phyloP scores from a whole-genome alignment of 805 yeast species.

The Nakazawaea laoshanensis region DNA sequence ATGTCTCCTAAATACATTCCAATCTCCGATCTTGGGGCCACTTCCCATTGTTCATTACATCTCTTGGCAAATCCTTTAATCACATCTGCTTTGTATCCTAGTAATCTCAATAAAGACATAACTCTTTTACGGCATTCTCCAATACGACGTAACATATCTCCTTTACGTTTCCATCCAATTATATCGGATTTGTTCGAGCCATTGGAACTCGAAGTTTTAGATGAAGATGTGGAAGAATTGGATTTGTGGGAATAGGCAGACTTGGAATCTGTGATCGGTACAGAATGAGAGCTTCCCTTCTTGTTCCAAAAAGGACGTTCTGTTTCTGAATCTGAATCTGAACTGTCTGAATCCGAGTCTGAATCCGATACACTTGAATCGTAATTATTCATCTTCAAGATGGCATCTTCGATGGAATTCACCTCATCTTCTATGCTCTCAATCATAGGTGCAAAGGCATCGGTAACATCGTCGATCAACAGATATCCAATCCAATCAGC shows the following conservation, averaged over 20 bases:
- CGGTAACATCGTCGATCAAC: constrained; percentile 91
- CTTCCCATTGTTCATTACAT: constrained; percentile 78
- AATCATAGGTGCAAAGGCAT: constrained; percentile 95
- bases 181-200: constrained; percentile 31
- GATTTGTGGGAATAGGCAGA: constrained; percentile 15
- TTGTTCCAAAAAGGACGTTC: constrained; percentile 20
- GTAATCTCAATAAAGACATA: constrained; percentile 76
- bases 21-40: constrained; percentile 75
- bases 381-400: constrained; percentile 77
- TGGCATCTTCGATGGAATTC: constrained; percentile 88
- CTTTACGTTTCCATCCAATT: constrained; percentile 82
- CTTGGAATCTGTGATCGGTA: constrained; percentile 12
- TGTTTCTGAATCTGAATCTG: constrained; percentile 25
- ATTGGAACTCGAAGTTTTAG: constrained; percentile 13
- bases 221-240: constrained; percentile 16
- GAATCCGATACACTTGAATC: constrained; percentile 18
- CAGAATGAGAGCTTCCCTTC: constrained; percentile 17
- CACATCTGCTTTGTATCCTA: constrained; percentile 96
- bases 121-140: constrained; percentile 95
- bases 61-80: constrained; percentile 91
- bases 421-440: constrained; percentile 93
- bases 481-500: constrained; percentile 98
- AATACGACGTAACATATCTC: constrained; percentile 89
- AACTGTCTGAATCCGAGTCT: constrained; percentile 21
- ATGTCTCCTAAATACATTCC: constrained; percentile 95